Evolutionary conservation across 345 rosid genomes (phyloP), one percentile per base, ranked within the genome.

Genomic region (Boechera stricta): DNA sequence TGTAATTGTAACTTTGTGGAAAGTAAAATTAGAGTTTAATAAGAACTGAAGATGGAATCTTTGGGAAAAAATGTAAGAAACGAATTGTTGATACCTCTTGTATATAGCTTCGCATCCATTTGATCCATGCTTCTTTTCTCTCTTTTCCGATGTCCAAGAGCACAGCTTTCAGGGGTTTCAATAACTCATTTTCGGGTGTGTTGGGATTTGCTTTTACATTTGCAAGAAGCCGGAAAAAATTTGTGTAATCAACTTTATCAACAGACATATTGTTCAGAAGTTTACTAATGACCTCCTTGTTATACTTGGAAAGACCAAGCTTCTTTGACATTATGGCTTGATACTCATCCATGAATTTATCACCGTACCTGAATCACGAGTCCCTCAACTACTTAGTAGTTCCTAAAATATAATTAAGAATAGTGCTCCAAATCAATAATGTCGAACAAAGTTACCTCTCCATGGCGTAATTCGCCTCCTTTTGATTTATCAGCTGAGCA

Each of bases 241-340:
- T 95, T 53, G 99, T 95, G 81, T 92, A 92, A 78, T 95, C 99
- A 75, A 92, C 99, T 84, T 95, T 95, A 77, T 95, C 99, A 18
- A 95, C 94, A 33, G 99, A 92, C 98, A 95, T 85, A 77, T 92
- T 95, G 74, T 86, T 91, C 29, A 95, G 91, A 58, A 95, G 96
- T 74, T 88, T 86, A 64, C 92, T 69, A 44, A 92, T 87, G 74
- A 92, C 81, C 66, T 91, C 94, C 77, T 95, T 95, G 80, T 91
- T 95, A 82, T 95, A 95, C 80, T 90, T 92, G 16, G 92, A 84
- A 5, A 95, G 91, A 64, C 99, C 99, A 60, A 95, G 96, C 84
- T 95, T 95, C 78, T 62, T 85, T 11, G 90, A 86, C 96, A 95
- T 92, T 79, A 89, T 86, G 62, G 89, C 90, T 85, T 92, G 97